Evolutionary conservation across 2,329 filamentous ascomycete species (phyloP), one percentile per base, ranked within the genome.

Genomic region (Xylariaceae sp.): DNA sequence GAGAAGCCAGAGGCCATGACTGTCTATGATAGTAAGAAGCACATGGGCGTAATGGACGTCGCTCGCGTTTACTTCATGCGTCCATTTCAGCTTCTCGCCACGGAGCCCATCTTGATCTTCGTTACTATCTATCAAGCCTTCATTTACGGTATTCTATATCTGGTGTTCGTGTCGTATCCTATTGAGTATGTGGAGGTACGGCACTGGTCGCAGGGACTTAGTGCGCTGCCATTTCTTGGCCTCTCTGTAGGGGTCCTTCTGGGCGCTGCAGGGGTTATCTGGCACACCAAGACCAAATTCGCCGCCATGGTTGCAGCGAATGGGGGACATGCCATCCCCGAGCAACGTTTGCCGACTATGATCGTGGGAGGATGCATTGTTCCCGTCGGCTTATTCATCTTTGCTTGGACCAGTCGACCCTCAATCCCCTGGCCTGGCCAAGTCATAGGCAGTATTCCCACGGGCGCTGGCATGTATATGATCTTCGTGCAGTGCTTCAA

Each of bases 111-210:
- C 59, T 68, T 77, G 11, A 66, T 70, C 1, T 68, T 66, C 35
- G 71, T 76, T 30, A 68, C 72, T 2, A 56, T 74, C 12, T 75
- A 74, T 47, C 69, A 70, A 6, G 68, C 71, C 1, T 75, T 75
- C 51, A 68, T 74, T 19, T 78, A 75, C 49, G 67, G 66, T 3
- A 58, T 77, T 3, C 63, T 77, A 15, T 77, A 75, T 56, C 64
- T 76, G 41, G 70, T 68, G 0, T 65, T 78, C 0, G 70, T 75
- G 45, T 66, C 74, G 1, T 76, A 75, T 43, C 74, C 74, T 0
- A 73, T 77, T 44, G 71, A 73, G 11, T 78, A 73, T 47, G 46
- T 62, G 30, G 64, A 74, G 48, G 45, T 68, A n/a, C 69, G 75
- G 11, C 67, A 67, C 12, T 77, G 70, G 66, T 62, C 59, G 10